Evolutionary conservation across 2,329 filamentous ascomycete species (phyloP).

Genomic region (Lachnellula cervina): DNA sequence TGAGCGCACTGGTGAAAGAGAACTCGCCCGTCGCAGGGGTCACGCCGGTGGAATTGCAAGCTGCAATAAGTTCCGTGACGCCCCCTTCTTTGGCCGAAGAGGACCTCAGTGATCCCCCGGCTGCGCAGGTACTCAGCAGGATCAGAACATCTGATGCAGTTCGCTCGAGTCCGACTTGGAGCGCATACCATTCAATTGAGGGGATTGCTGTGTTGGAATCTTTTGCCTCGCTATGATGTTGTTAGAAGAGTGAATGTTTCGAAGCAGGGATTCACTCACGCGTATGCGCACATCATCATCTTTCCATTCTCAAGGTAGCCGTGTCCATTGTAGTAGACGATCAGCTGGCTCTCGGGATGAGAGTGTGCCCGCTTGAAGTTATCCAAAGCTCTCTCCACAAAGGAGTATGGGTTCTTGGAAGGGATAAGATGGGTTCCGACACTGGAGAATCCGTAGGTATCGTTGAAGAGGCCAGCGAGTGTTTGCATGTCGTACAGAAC

Average conservation of each 20-base stretch:
- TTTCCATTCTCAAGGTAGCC: not conserved
- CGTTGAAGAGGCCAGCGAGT: not conserved
- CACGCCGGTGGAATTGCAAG: not conserved
- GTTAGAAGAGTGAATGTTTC: not conserved
- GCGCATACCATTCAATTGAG: not conserved
- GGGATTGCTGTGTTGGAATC: not conserved
- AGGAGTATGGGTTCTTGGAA: not conserved
- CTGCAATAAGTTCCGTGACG: not conserved
- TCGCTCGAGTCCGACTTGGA: not conserved
- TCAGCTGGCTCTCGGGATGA: not conserved
- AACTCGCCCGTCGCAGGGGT: not conserved
- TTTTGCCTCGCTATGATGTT: not conserved
- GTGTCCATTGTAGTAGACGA: not conserved
- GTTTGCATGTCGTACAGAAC: not conserved
- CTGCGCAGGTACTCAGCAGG: not conserved
- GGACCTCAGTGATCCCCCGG: not conserved
- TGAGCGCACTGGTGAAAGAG: not conserved
- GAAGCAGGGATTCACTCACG: not conserved
- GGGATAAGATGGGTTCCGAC: not conserved
- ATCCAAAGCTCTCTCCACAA: not conserved
- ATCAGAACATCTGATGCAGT: not conserved
- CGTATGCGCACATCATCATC: not conserved
- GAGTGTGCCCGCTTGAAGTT: not conserved
- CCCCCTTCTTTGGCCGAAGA: not conserved
- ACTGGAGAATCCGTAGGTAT: not conserved